These are phyloP conservation scores for Dictyostelium purpureum DNA, from an alignment of 78 protist species.

Conservation along the genomic window DNA sequence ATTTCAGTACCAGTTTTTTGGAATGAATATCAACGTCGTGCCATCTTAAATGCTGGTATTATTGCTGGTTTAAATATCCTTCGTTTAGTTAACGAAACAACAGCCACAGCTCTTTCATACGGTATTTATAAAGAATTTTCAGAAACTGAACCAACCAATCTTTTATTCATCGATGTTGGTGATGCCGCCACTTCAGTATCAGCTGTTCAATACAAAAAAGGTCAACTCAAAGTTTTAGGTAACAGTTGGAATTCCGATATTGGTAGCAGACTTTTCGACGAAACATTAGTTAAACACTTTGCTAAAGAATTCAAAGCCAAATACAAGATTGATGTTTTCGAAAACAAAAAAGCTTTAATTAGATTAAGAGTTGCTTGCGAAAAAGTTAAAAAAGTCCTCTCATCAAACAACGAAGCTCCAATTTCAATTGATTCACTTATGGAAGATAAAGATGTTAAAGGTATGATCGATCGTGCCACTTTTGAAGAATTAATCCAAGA, in stretches of 20 bases:
- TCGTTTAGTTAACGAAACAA: conserved; percentile 92
- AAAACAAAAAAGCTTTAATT: conserved; percentile 80
- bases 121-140: conserved; percentile 92
- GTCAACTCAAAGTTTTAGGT: conserved; percentile 86
- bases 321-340: conserved; percentile 85
- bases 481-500: conserved; percentile 77
- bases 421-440: conserved; percentile 91
- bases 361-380: conserved; percentile 91
- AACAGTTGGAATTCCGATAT: conserved; percentile 77
- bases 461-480: conserved; percentile 65
- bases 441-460: conserved; percentile 90
- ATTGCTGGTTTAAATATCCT: conserved; percentile 94
- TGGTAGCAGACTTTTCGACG: conserved; percentile 92
- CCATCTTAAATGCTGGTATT: conserved; percentile 89
- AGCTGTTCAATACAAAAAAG: conserved; percentile 86
- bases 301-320: conserved; percentile 82
- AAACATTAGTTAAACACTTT: conserved; percentile 69
- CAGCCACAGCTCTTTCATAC: conserved; percentile 95
- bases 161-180: conserved; percentile 94
- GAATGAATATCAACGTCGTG: conserved; percentile 93
- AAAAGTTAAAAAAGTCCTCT: conserved; percentile 87
- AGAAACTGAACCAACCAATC: conserved; percentile 83
- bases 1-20: conserved; percentile 93
- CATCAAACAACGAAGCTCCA: conserved; percentile 84
- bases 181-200: conserved; percentile 81